Percentiles rank a stretch among this genome's conserved stretches.
Conservation (phyloP, 192 early-diverging fungal genomes). For the Coemansia sp. region DNA sequence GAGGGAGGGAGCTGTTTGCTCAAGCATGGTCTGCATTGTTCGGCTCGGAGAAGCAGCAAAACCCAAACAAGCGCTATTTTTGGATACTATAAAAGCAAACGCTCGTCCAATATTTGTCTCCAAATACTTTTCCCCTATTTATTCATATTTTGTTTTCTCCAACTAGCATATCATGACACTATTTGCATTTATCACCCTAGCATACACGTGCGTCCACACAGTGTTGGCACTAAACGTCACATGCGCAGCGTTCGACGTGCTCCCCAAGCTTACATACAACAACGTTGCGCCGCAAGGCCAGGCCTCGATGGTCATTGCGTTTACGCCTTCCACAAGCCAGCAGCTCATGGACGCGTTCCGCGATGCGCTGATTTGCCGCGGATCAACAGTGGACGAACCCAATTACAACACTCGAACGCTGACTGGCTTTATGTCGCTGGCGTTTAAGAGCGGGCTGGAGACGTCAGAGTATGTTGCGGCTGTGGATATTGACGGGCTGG, state of each 20-base stretch:
- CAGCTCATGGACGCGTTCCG: conserved; percentile 37
- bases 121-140: too few species aligned
- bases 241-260: conserved; percentile 26
- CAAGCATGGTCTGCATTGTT: too few species aligned
- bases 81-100: neutral
- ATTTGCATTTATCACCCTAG: too few species aligned
- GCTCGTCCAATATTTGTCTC: too few species aligned
- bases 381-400: conserved; percentile 19
- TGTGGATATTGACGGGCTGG: conserved; percentile 15
- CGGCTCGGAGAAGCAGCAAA: too few species aligned
- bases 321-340: conserved; percentile 10
- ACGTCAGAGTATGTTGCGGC: conserved; percentile 10
- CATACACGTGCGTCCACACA: neutral
- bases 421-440: conserved; percentile 10
- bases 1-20: too few species aligned
- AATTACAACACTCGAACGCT: conserved; percentile 36
- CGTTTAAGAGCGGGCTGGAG: conserved; percentile 15
- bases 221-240: conserved; percentile 19
- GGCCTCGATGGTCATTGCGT: conserved; percentile 18
- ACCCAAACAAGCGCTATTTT: neutral
- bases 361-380: conserved; percentile 42
- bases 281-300: conserved; percentile 30
- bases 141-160: too few species aligned
- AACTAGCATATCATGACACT: too few species aligned
- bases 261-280: conserved; percentile 28